These are phyloP conservation scores for Lipomyces japonicus DNA, from an alignment of 805 yeast species.

Conservation along the genomic window DNA sequence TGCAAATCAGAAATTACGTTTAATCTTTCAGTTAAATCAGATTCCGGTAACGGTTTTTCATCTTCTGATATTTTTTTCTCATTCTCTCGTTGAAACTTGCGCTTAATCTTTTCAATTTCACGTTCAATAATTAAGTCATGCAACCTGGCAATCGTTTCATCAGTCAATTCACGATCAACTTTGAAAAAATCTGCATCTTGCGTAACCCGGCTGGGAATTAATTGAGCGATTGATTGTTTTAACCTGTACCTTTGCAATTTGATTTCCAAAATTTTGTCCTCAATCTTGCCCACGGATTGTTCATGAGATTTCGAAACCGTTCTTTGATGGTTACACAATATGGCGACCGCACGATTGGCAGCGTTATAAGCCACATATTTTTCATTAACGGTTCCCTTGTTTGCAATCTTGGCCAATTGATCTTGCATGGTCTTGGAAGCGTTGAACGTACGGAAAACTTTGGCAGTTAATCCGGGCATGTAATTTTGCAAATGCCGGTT, in stretches of 20 bases:
- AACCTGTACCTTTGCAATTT: constrained; percentile 76
- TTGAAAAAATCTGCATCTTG: constrained; percentile 58
- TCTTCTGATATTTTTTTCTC: constrained; percentile 63
- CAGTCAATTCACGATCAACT: constrained; percentile 62
- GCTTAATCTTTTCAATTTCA: constrained; percentile 60
- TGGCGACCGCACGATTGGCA: constrained; percentile 93
- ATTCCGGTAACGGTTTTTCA: constrained; percentile 50
- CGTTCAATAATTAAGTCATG: constrained; percentile 55
- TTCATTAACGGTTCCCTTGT: constrained; percentile 82
- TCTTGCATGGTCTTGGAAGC: constrained; percentile 97
- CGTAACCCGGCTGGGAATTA: constrained; percentile 53
- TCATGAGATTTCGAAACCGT: constrained; percentile 84
- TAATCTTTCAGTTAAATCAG: constrained; percentile 56
- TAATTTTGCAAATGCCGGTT: constrained; percentile 85
- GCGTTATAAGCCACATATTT: constrained; percentile 86
- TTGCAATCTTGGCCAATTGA: constrained; percentile 77
- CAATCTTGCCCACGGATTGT: constrained; percentile 71
- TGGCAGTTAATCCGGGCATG: constrained; percentile 91
- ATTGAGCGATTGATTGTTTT: constrained; percentile 63
- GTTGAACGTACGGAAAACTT: constrained; percentile 94
- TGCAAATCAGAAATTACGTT: constrained; percentile 51
- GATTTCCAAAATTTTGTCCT: constrained; percentile 72
- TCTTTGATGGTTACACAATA: constrained; percentile 94
- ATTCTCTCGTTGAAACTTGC: constrained; percentile 70
- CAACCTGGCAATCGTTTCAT: constrained; percentile 59